Base-by-base conservation (phyloP, 768 basidiomycete genomes). In the Boletus subcaerulescens region DNA sequence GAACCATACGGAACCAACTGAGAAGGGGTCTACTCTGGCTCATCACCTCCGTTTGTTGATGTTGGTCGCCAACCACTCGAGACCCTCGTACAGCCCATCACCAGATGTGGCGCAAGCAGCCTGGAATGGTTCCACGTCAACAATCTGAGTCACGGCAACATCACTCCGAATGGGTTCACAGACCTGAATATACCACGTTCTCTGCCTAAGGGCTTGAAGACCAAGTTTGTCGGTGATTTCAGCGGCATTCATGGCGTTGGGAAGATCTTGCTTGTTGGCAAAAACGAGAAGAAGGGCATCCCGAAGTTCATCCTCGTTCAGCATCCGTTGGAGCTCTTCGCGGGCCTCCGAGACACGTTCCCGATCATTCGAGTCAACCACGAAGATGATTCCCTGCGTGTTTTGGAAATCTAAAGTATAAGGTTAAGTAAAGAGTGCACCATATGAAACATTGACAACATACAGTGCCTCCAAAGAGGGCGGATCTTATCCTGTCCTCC, bases 401-500 rank as follows among this genome's bases (percentile, higher is more conserved):
- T 98, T 98, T 77, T 98, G 96, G 94, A 97, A 99, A 81, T 99
- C 97, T 99, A 69, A 18, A 57, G 48, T 51, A 57, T 26, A 55
- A 33, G 39, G 48, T 60, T 55, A 57, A 61, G 38, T 5, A 14
- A 42, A 35, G 51, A 58, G 48, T 54, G 60, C 9, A 8, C n/a
- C 4, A 31, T 14, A 55, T 18, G 24, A 26, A 44, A n/a, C 22
- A 15, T 35, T 10, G 18, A 61, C 44, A 51, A 85, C 93, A 70
- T 69, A 97, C 97, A 99, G 81, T 99, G 97, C 86, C 96, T 93
- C 97, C 97, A 99, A 65, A 98, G 86, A 64, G 96, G 96, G 67
- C 96, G 87, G 75, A 98, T 98, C 87, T 98, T 99, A 79, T 99
- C 96, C 79, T 99, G 96, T 67, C 96, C 97, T 84, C 97, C 97